Base-by-base conservation (phyloP, 192 early-diverging fungal genomes). In the Linnemannia elongata region DNA sequence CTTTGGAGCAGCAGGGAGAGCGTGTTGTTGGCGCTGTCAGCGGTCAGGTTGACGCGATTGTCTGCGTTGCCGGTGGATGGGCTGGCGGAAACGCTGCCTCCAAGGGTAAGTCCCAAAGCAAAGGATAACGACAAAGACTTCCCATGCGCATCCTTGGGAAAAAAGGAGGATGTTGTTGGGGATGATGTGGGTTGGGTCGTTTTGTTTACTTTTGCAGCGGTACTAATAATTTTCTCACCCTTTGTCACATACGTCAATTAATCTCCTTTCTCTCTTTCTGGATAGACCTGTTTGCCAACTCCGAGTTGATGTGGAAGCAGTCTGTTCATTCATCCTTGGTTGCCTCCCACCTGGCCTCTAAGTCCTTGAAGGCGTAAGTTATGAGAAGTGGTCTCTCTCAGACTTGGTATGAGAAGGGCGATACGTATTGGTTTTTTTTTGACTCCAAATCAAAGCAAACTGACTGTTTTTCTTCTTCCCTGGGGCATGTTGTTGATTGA, bases 41-140 rank as follows among this genome's bases (percentile, higher is more conserved):
- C 22, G 77, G 88, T 73, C 95, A 96, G 80, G 88, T 95, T 15
- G 95, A 96, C 75, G 97, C 96, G 3, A 91, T 99, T 68, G 82
- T 99, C 39, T 98, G 96, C 82, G 97, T 97, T 20, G 98, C 98
- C 47, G 98, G 98, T 72, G 98, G 98, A 9, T 99, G 97, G 97
- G 96, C 95, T 63, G 97, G 97, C 44, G 98, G 98, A 22, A 96
- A 96, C 80, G 93, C 96, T 36, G 91, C 89, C 24, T 93, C 93
- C 82, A 80, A 88, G 44, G 91, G 92, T 92, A 92, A 33, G 83
- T 52, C 20, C 17, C 49, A 22, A 52, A 18, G 49, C 20, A 22
- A 52, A 18, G 6, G 49, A 22, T 6, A 52, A 52, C 20, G 15
- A 22, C 49, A 44, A 70, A 76, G 6, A 42, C 8, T 39, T 35